phyloP scores from a whole-genome alignment of 441 rosid species.

The Adansonia rubrostipa region DNA sequence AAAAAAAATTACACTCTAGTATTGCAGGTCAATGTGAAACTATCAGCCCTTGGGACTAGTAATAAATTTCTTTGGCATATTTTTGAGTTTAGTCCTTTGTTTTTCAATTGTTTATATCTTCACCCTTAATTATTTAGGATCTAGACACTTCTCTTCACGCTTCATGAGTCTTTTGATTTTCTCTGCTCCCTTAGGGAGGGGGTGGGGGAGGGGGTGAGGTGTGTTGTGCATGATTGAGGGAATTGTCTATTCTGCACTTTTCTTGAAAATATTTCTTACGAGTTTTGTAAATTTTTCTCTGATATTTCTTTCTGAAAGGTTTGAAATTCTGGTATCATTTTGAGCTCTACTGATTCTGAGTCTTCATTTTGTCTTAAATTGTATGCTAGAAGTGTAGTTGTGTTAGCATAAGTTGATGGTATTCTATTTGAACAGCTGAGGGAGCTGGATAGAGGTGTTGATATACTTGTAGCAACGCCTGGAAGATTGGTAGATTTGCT shows the following conservation, averaged over 20 bases:
- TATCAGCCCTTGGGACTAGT: background rate
- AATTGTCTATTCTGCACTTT: background rate
- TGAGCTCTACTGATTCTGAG: constrained; percentile 1
- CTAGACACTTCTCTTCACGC: background rate
- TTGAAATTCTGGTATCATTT: background rate
- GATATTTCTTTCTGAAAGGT: background rate
- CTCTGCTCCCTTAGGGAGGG: background rate
- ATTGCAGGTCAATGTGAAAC: background rate
- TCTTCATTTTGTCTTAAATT: background rate
- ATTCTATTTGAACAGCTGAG: constrained; percentile 59
- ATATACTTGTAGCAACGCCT: constrained; percentile 97
- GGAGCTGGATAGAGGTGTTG: constrained; percentile 92
- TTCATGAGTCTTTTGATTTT: background rate
- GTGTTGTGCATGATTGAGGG: background rate
- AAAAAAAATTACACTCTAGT: background rate
- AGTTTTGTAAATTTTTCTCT: background rate
- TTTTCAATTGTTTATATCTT: background rate
- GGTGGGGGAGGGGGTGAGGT: background rate
- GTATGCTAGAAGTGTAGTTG: background rate
- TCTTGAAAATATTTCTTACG: background rate
- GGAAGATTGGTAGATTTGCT: constrained; percentile 91
- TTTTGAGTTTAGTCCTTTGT: background rate
- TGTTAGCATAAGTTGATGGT: constrained; percentile 10
- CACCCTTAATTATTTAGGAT: background rate
- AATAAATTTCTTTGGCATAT: background rate